Evolutionary conservation across 176 grass and related monocot species (phyloP), one percentile per base, ranked within the genome.

Genomic region (Carex kokanica): DNA sequence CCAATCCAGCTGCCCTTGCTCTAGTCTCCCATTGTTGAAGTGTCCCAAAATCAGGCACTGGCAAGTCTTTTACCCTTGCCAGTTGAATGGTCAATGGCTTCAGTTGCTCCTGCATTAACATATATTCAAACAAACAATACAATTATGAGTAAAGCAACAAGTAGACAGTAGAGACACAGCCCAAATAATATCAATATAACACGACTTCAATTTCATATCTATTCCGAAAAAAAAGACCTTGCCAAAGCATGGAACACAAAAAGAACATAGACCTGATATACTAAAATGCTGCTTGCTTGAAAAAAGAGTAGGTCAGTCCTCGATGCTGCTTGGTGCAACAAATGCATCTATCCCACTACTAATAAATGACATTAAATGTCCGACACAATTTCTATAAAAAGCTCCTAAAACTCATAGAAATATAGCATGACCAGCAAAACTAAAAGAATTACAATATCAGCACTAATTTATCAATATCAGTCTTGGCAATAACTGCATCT

Each of bases 21-120:
- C 91, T 88, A 34, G 85, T 81, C 90, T 99, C 93, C 93, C 96
- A 99, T 86, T 91, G 84, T 90, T 91, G 93, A 51, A 99, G 83
- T 75, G 86, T 99, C 73, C 92, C 96, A 91, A 95, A 99, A 84
- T 95, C 96, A 84, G 96, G 96, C 24, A 89, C 88, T 80, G 93
- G 88, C 47, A 99, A 85, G 87, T 99, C 93, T 83, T 89, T 95
- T 61, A 99, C 93, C 86, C 93, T 95, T 2, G 56, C 66, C 80
- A 99, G 89, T 80, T 92, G 96, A 57, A 83, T 57, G 25, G 65
- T 79, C 83, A 99, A 85, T 81, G 93, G 93, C 64, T 99, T 99
- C 84, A 99, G 83, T 87, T 99, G 91, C 71, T 95, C 96, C 96
- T 99, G 85, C 64, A 71, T 65, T 43, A 34, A 52, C 64, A 82